These are phyloP conservation scores for Telfairia occidentalis DNA, from an alignment of 331 rosid species.

Conservation along the genomic window DNA sequence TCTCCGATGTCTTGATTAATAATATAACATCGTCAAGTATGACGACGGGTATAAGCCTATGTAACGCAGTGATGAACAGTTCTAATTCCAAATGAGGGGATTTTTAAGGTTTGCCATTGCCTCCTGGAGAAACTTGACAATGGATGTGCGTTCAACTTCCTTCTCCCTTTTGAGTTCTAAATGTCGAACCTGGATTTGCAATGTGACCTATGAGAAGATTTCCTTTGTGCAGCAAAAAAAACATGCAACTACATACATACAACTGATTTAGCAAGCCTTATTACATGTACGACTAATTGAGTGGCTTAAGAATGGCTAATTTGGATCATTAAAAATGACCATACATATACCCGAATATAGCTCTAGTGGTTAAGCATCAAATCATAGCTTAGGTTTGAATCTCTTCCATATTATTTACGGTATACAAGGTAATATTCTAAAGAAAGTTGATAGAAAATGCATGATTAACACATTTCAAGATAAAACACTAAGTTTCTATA, in stretches of 20 bases:
- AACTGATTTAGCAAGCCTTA: not conserved
- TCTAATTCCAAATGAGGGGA: slow-evolving; percentile 67
- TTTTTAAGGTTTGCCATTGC: slow-evolving; percentile 73
- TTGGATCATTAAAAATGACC: not conserved
- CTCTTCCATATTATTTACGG: not conserved
- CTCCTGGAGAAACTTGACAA: slow-evolving; percentile 53
- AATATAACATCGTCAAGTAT: not conserved
- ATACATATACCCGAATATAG: not conserved
- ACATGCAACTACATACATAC: not conserved
- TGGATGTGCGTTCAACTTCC: slow-evolving; percentile 42
- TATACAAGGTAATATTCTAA: not conserved
- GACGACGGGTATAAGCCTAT: not conserved
- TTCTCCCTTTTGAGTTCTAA: slow-evolving; percentile 81
- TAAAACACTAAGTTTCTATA: not conserved
- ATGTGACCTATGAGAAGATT: not conserved
- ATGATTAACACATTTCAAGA: not conserved
- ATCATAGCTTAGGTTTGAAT: not conserved
- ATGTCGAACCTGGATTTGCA: slow-evolving; percentile 61
- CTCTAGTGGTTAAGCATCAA: not conserved
- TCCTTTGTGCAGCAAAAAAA: not conserved
- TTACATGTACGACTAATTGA: not conserved
- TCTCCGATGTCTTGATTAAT: not conserved
- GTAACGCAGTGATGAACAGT: not conserved
- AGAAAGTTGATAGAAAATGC: not conserved
- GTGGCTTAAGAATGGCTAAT: not conserved